Base-by-base conservation (phyloP, 495 filamentous ascomycete genomes). In the Penicillium canescens region DNA sequence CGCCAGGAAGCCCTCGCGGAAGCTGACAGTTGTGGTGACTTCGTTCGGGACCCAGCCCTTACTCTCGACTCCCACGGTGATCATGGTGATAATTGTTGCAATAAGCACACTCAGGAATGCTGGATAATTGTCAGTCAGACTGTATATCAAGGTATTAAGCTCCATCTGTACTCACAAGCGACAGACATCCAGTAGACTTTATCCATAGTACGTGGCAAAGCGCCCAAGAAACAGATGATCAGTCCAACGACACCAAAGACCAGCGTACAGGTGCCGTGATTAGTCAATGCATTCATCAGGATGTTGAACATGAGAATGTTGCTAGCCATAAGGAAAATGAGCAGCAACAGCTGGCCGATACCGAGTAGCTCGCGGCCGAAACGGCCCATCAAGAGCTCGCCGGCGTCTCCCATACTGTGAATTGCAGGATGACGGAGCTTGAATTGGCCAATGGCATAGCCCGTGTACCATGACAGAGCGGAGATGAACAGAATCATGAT, bases 321-420 rank as follows among this genome's bases (percentile, higher is more conserved):
- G 24, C 86, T 87, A 6, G 80, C 87, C 73, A 88, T 85, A 49
- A 88, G 82, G 72, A 92, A 91, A 28, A 87, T 69, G 18, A 91
- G 73, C 54, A 90, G 81, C 42, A 89, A 58, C 7, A 82, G 66
- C 60, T 88, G 86, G 59, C 83, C 84, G 44, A 70, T 65, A 9
- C 82, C 81, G 50, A 86, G 69, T 26, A 91, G 46, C 55, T 87
- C 84, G 42, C 84, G 82, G 0, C 87, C 87, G 24, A 83, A 62
- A 12, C 59, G 73, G 13, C 87, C 87, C 70, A 85, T 78, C 54
- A 91, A 74, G 47, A 93, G 68, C 28, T 82, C 69, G 9, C 86
- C 85, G 12, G 82, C 87, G 60, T 93, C 88, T 28, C 84, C 84
- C 63, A 91, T 86, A 65, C 84, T 82, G 61, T 83, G 73, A 21